Conservation (phyloP, 805 yeast species). For the Komagataella kurtzmanii region DNA sequence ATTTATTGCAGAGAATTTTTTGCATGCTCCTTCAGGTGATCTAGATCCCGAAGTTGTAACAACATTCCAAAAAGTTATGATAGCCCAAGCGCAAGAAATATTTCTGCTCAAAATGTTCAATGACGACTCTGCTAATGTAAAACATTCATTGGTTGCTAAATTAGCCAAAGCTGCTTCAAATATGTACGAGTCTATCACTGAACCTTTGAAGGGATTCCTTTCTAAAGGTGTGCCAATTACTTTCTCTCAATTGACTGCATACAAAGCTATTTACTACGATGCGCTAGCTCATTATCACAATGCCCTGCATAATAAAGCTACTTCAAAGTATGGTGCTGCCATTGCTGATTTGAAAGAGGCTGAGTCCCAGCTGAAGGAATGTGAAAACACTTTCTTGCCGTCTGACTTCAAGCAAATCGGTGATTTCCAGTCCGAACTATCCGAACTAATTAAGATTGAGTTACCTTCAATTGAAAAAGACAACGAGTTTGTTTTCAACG, state of each 20-base stretch:
- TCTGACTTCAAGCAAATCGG: conserved; percentile 8
- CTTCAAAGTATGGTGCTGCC: conserved; percentile 60
- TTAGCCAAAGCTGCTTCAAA: conserved; percentile 50
- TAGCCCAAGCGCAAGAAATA: conserved; percentile 85
- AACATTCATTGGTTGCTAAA: conserved; percentile 63
- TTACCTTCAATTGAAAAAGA: conserved; percentile 47
- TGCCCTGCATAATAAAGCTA: conserved; percentile 37
- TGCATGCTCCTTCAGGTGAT: conserved; percentile 82
- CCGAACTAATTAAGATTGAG: conserved; percentile 11
- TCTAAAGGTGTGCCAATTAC: conserved; percentile 12
- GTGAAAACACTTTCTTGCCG: neutral
- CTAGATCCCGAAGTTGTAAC: conserved; percentile 53
- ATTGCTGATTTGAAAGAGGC: conserved; percentile 52
- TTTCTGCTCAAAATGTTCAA: conserved; percentile 52
- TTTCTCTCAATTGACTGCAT: conserved; percentile 39
- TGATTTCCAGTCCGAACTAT: conserved; percentile 15
- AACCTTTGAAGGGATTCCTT: conserved; percentile 25
- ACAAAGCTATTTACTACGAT: conserved; percentile 41
- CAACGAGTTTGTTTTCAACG: conserved; percentile 85
- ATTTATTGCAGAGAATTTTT: conserved; percentile 64
- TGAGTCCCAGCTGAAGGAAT: conserved; percentile 18
- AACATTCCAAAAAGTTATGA: conserved; percentile 49
- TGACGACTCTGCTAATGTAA: conserved; percentile 28
- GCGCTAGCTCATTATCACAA: conserved; percentile 51
- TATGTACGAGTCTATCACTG: conserved; percentile 38